Evolutionary conservation across 1,139 yeast species (phyloP).

Genomic region (Zygosaccharomyces sapae): DNA sequence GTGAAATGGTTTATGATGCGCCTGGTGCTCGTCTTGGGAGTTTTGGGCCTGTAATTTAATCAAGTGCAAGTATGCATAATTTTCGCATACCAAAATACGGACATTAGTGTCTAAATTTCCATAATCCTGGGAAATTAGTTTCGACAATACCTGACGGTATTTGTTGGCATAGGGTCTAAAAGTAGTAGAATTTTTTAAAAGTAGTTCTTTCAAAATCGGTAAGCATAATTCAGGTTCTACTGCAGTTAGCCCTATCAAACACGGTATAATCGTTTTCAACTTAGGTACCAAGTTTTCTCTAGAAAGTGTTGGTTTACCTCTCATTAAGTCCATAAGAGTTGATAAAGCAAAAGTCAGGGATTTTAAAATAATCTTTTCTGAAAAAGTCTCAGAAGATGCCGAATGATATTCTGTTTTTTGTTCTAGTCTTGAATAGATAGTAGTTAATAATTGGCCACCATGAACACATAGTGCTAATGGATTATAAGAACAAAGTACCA

Average conservation of each 20-base stretch:
- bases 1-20: slow-evolving; percentile 35
- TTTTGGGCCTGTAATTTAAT: slow-evolving; percentile 48
- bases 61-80: slow-evolving; percentile 60
- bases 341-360: slow-evolving; percentile 50
- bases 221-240: slow-evolving; percentile 41
- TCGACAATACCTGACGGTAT: slow-evolving; percentile 46
- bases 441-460: slow-evolving; percentile 58
- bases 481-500: slow-evolving; percentile 47
- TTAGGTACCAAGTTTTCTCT: slow-evolving; percentile 83
- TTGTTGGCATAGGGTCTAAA: slow-evolving; percentile 74
- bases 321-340: slow-evolving; percentile 50
- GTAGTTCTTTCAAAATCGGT: slow-evolving; percentile 47
- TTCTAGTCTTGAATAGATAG: slow-evolving; percentile 50
- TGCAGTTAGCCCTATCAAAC: slow-evolving; percentile 43
- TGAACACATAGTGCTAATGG: slow-evolving; percentile 49
- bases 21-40: slow-evolving; percentile 38
- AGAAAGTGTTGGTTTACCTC: slow-evolving; percentile 79
- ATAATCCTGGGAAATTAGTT: slow-evolving; percentile 38
- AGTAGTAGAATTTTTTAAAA: slow-evolving; percentile 66
- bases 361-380: slow-evolving; percentile 40
- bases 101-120: slow-evolving; percentile 40
- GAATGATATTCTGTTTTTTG: slow-evolving; percentile 33
- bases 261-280: slow-evolving; percentile 56
- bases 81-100: slow-evolving; percentile 44
- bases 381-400: slow-evolving; percentile 29